A percentile compares a stretch with the other conserved stretches of the same genome.
Conservation (phyloP, 1,284 basidiomycete species). For the Irpex lacteus region DNA sequence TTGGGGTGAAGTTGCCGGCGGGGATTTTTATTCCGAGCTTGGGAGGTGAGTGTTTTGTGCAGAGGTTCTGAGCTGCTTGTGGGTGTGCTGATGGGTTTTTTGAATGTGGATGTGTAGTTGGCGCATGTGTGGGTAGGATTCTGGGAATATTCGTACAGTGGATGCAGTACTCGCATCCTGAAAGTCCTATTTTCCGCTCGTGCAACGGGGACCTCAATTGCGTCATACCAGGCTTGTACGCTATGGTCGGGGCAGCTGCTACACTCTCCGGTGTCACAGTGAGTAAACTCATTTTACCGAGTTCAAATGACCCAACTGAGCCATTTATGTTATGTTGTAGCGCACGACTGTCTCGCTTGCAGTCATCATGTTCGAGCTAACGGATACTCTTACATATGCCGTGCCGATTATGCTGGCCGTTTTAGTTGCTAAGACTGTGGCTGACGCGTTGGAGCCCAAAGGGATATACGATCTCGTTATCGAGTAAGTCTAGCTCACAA, state of each 20-base stretch:
- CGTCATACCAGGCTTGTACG: slow-evolving; percentile 84
- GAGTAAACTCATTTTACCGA: no score
- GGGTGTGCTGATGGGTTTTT: no score
- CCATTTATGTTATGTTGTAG: no score
- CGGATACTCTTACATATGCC: slow-evolving; percentile 91
- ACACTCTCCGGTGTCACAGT: slow-evolving; percentile 86
- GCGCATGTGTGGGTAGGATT: slow-evolving; percentile 91
- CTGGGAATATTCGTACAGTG: slow-evolving; percentile 85
- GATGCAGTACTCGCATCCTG: slow-evolving; percentile 67
- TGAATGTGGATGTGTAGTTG: no score
- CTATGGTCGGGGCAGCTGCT: slow-evolving; percentile 91
- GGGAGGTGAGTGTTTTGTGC: slow-evolving; percentile 50
- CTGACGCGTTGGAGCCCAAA: slow-evolving; percentile 90
- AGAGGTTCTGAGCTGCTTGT: no score
- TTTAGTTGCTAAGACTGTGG: slow-evolving; percentile 90
- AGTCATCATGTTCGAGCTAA: slow-evolving; percentile 75
- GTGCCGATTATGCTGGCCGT: slow-evolving; percentile 92
- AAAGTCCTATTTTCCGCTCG: slow-evolving; percentile 58
- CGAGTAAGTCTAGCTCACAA: slow-evolving; percentile 45
- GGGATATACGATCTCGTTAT: slow-evolving; percentile 97
- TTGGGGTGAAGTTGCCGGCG: slow-evolving; percentile 91
- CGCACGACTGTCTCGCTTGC: slow-evolving; percentile 90
- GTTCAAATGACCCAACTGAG: no score
- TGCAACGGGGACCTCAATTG: slow-evolving; percentile 70
- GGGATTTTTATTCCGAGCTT: slow-evolving; percentile 98